Conservation (phyloP, 1,139 yeast species). For the Citeromyces hawaiiensis region DNA sequence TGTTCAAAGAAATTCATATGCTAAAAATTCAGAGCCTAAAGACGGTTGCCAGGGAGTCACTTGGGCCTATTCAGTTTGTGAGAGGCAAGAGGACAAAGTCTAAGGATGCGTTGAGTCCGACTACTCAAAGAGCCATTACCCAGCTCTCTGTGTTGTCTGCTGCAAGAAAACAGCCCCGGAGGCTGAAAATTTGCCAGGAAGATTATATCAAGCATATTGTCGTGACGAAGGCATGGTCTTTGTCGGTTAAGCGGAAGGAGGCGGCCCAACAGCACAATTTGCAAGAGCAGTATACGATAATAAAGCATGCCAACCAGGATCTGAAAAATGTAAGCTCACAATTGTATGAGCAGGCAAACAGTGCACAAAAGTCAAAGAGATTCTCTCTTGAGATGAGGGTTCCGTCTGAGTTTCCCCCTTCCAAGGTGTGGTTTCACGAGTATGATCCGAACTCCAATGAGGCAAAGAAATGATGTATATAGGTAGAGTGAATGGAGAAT, state of each 20-base stretch:
- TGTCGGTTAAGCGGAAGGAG: slow-evolving; percentile 37
- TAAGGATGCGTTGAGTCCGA: slow-evolving; percentile 28
- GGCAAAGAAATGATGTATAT: slow-evolving; percentile 3
- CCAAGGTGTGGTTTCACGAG: slow-evolving; percentile 66
- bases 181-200: slow-evolving; percentile 63
- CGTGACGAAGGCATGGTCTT: slow-evolving; percentile 74
- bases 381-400: slow-evolving; percentile 73
- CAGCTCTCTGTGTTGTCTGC: slow-evolving; percentile 83
- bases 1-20: no score
- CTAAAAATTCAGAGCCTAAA: no score
- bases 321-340: slow-evolving; percentile 34
- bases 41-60: slow-evolving; percentile 1
- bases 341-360: slow-evolving; percentile 38
- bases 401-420: slow-evolving; percentile 90
- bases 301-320: slow-evolving; percentile 63
- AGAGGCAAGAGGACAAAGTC: slow-evolving; percentile 35
- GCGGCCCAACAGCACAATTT: slow-evolving; percentile 25
- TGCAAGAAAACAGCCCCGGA: slow-evolving; percentile 74
- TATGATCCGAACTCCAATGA: slow-evolving; percentile 18
- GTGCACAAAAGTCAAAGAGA: slow-evolving; percentile 31
- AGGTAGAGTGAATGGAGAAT: no score
- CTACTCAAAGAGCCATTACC: slow-evolving; percentile 53
- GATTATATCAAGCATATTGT: slow-evolving; percentile 79
- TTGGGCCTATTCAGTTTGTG: slow-evolving; percentile 13
- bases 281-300: slow-evolving; percentile 50